Percentiles rank a stretch among this genome's conserved stretches.
Conservation (phyloP, 805 yeast genomes). For the Candida piceae region DNA sequence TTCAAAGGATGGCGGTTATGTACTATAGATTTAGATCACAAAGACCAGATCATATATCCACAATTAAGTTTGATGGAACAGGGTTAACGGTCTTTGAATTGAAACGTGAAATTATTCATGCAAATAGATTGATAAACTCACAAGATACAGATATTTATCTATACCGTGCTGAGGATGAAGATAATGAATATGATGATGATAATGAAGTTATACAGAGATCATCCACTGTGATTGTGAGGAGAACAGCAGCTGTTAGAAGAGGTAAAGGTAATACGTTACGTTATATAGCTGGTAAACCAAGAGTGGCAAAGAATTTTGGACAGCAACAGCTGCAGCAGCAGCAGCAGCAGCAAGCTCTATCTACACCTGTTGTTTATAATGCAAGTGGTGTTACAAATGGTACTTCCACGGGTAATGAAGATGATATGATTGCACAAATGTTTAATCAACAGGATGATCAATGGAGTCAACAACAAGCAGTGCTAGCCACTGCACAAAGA, state of each 20-base stretch:
- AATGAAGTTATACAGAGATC: slow-evolving; percentile 89
- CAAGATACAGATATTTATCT: slow-evolving; percentile 75
- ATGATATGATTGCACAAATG: slow-evolving; percentile 84
- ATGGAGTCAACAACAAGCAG: slow-evolving; percentile 93
- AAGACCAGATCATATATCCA: slow-evolving; percentile 53
- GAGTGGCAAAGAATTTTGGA: slow-evolving; percentile 26
- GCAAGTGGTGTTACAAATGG: slow-evolving; percentile 9
- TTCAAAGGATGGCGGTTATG: slow-evolving; percentile 38
- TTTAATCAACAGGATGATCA: slow-evolving; percentile 89
- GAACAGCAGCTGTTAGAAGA: slow-evolving; percentile 61
- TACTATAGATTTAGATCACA: slow-evolving; percentile 86
- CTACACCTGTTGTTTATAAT: slow-evolving; percentile 2
- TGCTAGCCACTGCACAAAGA: slow-evolving; percentile 80
- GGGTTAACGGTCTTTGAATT: slow-evolving; percentile 93
- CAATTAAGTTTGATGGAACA: slow-evolving; percentile 91
- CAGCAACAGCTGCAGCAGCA: slow-evolving; percentile 3
- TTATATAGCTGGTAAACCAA: slow-evolving; percentile 70
- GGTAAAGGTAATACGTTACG: slow-evolving; percentile 59
- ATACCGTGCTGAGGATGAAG: slow-evolving; percentile 51
- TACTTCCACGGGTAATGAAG: slow-evolving; percentile 43
- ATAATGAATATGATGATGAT: slow-evolving; percentile 73
- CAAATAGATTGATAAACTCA: slow-evolving; percentile 78
- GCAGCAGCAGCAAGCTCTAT: slow-evolving; percentile 1
- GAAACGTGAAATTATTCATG: slow-evolving; percentile 81
- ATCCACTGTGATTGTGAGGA: slow-evolving; percentile 69